Evolutionary conservation across 306 rosid species (phyloP), one percentile per base, ranked within the genome.

Genomic region (Lathyrus sativus): DNA sequence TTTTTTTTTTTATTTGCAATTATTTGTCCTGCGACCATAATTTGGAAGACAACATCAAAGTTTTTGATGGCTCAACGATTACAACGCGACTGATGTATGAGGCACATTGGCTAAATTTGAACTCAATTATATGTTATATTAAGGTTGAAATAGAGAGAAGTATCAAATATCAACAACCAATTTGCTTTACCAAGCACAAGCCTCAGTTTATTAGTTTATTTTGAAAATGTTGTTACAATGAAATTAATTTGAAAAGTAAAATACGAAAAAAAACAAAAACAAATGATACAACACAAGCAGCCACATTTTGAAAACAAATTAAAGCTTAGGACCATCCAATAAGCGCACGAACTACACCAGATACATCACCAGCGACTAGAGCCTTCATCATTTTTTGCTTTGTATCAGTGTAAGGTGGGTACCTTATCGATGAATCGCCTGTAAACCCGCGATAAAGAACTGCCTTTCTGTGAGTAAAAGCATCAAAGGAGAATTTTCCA

Each of bases 401-500:
- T 11, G 91, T 84, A 1, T 69, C 44, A 2, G 96, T 88, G 87
- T 90, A 90, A 1, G 98, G 98, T n/a, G 98, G 93, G 69, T 92
- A 92, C 78, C 98, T 82, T 70, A 90, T 46, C 0, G 98, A 6
- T 0, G 79, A 87, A 65, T 90, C 98, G 1, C 86, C 96, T 0
- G 7, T 53, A 15, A 90, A 92, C 33, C 96, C 54, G 11, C 96
- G 93, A 76, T 86, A 90, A 31, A 92, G 73, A 67, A 92, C 96
- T 13, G 87, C 96, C 58, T 92, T 92, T 80, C 87, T 88, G 74
- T 90, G 98, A 71, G 86, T 90, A 72, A 92, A 90, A 13, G 95
- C 93, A 29, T 92, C 98, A 62, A 92, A 92, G 11, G 98, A 92
- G 75, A 90, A 92, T 67, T 90, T 92, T 33, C 98, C 98, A 69